Percentiles rank a stretch among this genome's conserved stretches.
Evolutionary conservation across 306 rosid genomes (phyloP).

Genomic region (apple (Malus domestica)): DNA sequence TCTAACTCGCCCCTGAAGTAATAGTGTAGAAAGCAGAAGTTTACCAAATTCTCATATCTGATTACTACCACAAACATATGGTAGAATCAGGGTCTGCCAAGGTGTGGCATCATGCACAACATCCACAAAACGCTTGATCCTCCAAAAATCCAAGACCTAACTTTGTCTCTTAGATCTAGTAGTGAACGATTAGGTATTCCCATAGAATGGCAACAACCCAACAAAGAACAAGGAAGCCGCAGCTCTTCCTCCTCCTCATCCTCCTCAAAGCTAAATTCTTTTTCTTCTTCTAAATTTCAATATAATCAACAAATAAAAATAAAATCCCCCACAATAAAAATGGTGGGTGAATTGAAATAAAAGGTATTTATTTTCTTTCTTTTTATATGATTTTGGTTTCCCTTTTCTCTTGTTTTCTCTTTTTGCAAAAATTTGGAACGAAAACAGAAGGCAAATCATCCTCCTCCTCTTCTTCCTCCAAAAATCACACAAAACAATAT

Average conservation of each 20-base stretch:
- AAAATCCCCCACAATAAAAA: constrained; percentile 62
- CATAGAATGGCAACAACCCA: constrained; percentile 6
- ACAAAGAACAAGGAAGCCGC: constrained; percentile 27
- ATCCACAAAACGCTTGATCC: constrained; percentile 26
- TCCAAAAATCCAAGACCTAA: constrained; percentile 64
- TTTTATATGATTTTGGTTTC: constrained; percentile 14
- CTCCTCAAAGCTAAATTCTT: constrained; percentile 15
- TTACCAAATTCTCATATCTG: too few relatives aligned
- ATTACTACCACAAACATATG: too few relatives aligned
- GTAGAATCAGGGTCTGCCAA: too few relatives aligned
- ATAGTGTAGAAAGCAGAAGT: too few relatives aligned
- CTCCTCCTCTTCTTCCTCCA: constrained; percentile 32
- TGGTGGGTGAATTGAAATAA: constrained; percentile 43
- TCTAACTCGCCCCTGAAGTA: too few relatives aligned
- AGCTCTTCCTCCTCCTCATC: constrained; percentile 1
- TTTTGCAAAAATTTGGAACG: constrained; percentile 8
- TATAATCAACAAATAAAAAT: constrained; percentile 16
- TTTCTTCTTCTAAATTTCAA: constrained; percentile 19
- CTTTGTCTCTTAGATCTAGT: constrained; percentile 58
- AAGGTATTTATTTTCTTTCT: constrained; percentile 22
- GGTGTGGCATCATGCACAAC: too few relatives aligned
- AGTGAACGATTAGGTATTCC: constrained; percentile 72
- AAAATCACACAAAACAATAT: constrained; percentile 43
- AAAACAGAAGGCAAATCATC: constrained; percentile 14
- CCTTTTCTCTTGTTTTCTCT: background rate